A percentile compares a stretch with the other conserved stretches of the same genome.
Evolutionary conservation across 2,329 filamentous ascomycete genomes (phyloP).

Genomic region (Aspergillus felis): DNA sequence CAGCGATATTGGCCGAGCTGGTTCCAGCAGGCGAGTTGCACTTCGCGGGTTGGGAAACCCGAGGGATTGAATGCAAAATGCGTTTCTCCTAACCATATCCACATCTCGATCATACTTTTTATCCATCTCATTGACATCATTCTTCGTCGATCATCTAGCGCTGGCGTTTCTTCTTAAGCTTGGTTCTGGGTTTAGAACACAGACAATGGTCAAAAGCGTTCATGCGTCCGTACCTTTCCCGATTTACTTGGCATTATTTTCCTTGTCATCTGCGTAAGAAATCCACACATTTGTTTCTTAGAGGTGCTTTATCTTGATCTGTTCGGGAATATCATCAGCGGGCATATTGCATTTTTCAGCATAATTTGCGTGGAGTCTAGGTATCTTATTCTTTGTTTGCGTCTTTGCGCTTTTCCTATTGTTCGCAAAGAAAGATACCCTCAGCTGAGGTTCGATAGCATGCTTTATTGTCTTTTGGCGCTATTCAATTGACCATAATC

Average conservation of each 20-base stretch:
- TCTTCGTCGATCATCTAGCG: neutral
- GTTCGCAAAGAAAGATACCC: neutral
- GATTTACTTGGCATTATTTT: neutral
- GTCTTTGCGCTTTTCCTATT: neutral
- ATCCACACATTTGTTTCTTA: neutral
- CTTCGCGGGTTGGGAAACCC: constrained; percentile 33
- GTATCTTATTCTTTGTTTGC: neutral
- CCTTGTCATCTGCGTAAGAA: neutral
- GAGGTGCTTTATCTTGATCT: neutral
- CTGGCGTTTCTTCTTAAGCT: neutral
- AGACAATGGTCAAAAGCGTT: neutral
- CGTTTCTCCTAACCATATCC: neutral
- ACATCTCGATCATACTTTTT: neutral
- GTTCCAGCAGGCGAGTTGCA: constrained; percentile 36
- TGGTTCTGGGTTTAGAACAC: neutral
- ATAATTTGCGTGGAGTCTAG: neutral
- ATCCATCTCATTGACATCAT: neutral
- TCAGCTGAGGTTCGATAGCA: neutral
- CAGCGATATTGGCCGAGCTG: constrained; percentile 35
- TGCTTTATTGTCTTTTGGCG: neutral
- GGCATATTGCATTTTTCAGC: neutral
- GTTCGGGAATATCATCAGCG: neutral
- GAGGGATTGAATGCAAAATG: constrained; percentile 4
- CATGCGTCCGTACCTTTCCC: neutral
- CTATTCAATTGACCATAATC: neutral